Conservation (phyloP, 2,329 filamentous ascomycete genomes). For the Fusarium caatingaense region DNA sequence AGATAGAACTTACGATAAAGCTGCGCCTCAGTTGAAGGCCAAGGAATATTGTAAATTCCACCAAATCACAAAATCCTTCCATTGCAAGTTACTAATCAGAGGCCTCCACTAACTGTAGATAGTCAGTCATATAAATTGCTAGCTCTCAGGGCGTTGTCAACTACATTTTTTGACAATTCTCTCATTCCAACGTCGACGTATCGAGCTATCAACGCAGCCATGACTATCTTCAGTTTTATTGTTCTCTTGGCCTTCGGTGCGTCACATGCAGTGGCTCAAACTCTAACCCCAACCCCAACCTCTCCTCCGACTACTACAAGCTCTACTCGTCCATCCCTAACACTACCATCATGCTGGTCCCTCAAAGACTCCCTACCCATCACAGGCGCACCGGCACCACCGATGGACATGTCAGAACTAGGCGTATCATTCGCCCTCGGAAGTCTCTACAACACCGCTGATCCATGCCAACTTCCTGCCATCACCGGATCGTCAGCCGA, state of each 20-base stretch:
- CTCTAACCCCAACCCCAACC: not conserved
- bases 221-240: not conserved
- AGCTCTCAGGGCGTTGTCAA: not conserved
- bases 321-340: not conserved
- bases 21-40: not conserved
- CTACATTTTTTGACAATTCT: not conserved
- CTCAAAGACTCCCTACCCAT: not conserved
- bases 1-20: not conserved
- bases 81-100: not conserved
- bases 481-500: not conserved
- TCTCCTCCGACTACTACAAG: not conserved
- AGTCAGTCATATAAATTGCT: not conserved
- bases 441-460: not conserved
- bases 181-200: too few species aligned
- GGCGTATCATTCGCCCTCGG: conserved; percentile 3
- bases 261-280: not conserved
- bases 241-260: not conserved
- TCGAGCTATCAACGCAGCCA: not conserved
- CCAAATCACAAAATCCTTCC: not conserved
- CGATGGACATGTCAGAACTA: conserved; percentile 2
- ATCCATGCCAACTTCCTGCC: conserved; percentile 3
- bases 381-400: not conserved
- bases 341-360: not conserved
- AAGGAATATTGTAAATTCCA: not conserved
- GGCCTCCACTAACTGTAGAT: not conserved